Evolutionary conservation across 2,329 filamentous ascomycete species (phyloP).

Genomic region (Pyrenophora graminea): DNA sequence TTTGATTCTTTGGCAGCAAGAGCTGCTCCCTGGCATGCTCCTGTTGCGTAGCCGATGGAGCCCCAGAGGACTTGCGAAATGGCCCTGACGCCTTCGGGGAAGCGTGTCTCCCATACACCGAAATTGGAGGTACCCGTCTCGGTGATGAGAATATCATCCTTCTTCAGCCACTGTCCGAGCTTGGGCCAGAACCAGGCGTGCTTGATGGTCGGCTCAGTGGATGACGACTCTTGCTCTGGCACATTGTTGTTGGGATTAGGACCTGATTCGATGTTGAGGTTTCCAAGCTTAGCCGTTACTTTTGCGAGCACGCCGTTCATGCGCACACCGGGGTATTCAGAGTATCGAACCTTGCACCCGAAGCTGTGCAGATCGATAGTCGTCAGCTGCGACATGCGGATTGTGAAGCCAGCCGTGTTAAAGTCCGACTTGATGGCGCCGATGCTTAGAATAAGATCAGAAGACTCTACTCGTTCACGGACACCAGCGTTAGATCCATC

Average conservation of each 20-base stretch:
- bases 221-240: slow-evolving; percentile 41
- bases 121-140: slow-evolving; percentile 90
- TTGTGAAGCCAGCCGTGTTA: slow-evolving; percentile 82
- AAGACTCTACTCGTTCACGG: slow-evolving; percentile 65
- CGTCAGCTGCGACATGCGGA: slow-evolving; percentile 74
- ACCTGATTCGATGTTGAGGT: slow-evolving; percentile 60
- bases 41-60: slow-evolving; percentile 68
- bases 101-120: slow-evolving; percentile 82
- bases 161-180: slow-evolving; percentile 71
- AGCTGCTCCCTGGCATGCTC: slow-evolving; percentile 69
- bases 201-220: slow-evolving; percentile 57
- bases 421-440: slow-evolving; percentile 76
- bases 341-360: slow-evolving; percentile 73
- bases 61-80: slow-evolving; percentile 79
- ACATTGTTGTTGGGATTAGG: slow-evolving; percentile 60
- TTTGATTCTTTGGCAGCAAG: slow-evolving; percentile 71
- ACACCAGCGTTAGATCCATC: slow-evolving; percentile 70
- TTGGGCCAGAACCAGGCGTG: slow-evolving; percentile 79
- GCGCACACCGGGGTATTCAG: slow-evolving; percentile 74
- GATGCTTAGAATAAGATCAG: slow-evolving; percentile 72
- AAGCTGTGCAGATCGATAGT: slow-evolving; percentile 82
- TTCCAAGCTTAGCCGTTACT: slow-evolving; percentile 62
- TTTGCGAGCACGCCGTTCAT: slow-evolving; percentile 80
- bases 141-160: slow-evolving; percentile 78
- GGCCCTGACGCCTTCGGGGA: slow-evolving; percentile 76